Evolutionary conservation across 1,284 basidiomycete genomes (phyloP), one percentile per base, ranked within the genome.

Genomic region (Singerocomus inundabilis): DNA sequence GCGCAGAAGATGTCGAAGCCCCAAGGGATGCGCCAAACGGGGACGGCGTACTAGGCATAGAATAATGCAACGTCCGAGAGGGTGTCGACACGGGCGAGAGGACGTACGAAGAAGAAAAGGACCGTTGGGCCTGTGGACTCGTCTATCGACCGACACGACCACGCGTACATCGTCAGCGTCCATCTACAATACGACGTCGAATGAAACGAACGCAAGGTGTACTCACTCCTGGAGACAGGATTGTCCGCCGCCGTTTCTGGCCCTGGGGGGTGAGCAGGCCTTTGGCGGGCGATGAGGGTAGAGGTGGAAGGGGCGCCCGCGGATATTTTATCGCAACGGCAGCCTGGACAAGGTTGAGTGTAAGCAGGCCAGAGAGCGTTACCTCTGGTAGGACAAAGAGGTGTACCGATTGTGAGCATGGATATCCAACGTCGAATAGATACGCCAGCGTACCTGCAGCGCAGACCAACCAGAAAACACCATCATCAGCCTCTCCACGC

Each of bases 321-420:
- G 82, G 81, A 53, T 81, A 83, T 45, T 71, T 75, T 26, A 84
- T 63, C 0, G 82, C 80, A 53, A 78, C 73, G 2, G 69, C 58
- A 3, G 74, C 73, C 58, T 84, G 78, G 29, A 79, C 34, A 32
- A 81, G 62, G 54, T 84, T 84, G 46, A 80, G 69, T 2, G 58
- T 58, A 29, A 81, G 67, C 24, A 82, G 56, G 0, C 66, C 59
- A 9, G 76, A 63, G 5, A 75, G 43, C 1, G 66, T 60, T 8
- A 77, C 60, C 61, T 84, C 82, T 83, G 54, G 16, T 25, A 7
- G 15, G 13, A 24, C 12, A 36, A n/a, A 31, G 13, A 31, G 35
- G 36, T 25, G 5, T 3, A 12, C 21, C 2, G 21, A 21, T 21
- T 15, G 34, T 54, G 41, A 44, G 32, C 6, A 6, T 15, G 6